A percentile compares a stretch with the other conserved stretches of the same genome.
These are phyloP conservation scores for Pleurotus platypus DNA, from an alignment of 768 basidiomycete genomes.

Conservation along the genomic window DNA sequence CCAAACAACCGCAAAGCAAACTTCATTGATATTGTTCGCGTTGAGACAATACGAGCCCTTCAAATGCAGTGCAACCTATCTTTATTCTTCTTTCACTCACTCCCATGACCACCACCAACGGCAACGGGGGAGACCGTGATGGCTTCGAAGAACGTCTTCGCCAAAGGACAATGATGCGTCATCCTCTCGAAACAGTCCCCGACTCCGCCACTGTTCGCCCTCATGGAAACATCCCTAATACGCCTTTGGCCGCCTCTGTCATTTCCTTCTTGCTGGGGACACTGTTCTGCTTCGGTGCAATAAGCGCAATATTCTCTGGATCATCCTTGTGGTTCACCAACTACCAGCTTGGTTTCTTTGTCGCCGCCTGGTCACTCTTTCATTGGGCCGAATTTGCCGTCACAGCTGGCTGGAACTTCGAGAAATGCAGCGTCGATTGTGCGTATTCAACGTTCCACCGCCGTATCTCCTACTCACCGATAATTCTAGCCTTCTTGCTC, in stretches of 20 bases:
- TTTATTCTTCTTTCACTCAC: neutral
- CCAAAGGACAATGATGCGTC: slow-evolving; percentile 29
- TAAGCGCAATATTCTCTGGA: slow-evolving; percentile 41
- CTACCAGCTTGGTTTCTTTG: slow-evolving; percentile 78
- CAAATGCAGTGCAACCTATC: neutral
- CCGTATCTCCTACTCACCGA: neutral
- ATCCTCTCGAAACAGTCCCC: slow-evolving; percentile 58
- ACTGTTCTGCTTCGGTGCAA: slow-evolving; percentile 55
- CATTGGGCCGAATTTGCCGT: slow-evolving; percentile 95
- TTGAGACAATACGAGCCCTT: neutral
- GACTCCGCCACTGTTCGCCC: slow-evolving; percentile 23
- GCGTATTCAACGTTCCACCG: slow-evolving; percentile 29
- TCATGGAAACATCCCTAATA: slow-evolving; percentile 78
- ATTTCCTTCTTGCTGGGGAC: slow-evolving; percentile 87
- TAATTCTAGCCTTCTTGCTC: slow-evolving; percentile 75
- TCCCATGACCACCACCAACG: slow-evolving; percentile 22
- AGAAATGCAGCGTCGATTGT: slow-evolving; percentile 94
- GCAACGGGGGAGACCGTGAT: slow-evolving; percentile 20
- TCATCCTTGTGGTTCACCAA: slow-evolving; percentile 56
- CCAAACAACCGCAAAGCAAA: neutral
- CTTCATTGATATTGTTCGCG: neutral
- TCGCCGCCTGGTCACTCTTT: slow-evolving; percentile 81
- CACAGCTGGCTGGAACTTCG: slow-evolving; percentile 92
- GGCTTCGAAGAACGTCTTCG: slow-evolving; percentile 40
- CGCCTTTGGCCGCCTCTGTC: slow-evolving; percentile 71